Conservation (phyloP, 140 eudicot species). For the Oenanthe javanica region DNA sequence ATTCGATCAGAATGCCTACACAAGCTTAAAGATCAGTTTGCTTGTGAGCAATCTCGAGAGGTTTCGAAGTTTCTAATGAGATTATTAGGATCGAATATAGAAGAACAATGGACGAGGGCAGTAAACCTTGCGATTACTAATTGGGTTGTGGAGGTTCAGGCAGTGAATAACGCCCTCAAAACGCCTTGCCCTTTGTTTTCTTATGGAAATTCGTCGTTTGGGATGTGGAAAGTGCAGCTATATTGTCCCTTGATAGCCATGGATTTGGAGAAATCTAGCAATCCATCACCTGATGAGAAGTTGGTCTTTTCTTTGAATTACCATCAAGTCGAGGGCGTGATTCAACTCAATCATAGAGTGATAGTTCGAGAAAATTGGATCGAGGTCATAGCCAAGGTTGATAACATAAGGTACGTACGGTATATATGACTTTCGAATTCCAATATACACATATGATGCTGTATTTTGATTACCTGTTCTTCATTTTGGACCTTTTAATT, state of each 20-base stretch:
- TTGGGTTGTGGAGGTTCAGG: conserved; percentile 50
- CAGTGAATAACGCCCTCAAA: conserved; percentile 18
- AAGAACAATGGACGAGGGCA: conserved; percentile 80
- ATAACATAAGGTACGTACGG: conserved; percentile 85
- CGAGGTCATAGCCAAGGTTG: conserved; percentile 65
- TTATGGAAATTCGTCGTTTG: conserved; percentile 36
- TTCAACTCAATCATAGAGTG: conserved; percentile 63
- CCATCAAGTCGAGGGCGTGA: conserved; percentile 84
- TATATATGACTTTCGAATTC: background rate
- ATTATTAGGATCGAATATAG: conserved; percentile 51
- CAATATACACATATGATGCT: too few relatives aligned
- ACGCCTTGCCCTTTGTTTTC: conserved; percentile 73
- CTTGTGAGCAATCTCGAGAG: conserved; percentile 40
- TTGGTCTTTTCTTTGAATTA: conserved; percentile 58
- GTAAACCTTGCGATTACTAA: conserved; percentile 70
- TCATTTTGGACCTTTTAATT: background rate
- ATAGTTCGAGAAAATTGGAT: conserved; percentile 60
- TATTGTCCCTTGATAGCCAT: conserved; percentile 85
- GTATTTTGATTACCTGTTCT: background rate
- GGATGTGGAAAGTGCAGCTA: conserved; percentile 82
- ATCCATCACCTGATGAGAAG: conserved; percentile 35
- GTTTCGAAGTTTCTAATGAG: conserved; percentile 45
- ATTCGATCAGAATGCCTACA: conserved; percentile 40
- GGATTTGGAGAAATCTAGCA: conserved; percentile 46
- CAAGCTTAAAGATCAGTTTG: conserved; percentile 37